Evolutionary conservation across 371 early-diverging fungal genomes (phyloP).

Genomic region (Capillidium heterosporum): DNA sequence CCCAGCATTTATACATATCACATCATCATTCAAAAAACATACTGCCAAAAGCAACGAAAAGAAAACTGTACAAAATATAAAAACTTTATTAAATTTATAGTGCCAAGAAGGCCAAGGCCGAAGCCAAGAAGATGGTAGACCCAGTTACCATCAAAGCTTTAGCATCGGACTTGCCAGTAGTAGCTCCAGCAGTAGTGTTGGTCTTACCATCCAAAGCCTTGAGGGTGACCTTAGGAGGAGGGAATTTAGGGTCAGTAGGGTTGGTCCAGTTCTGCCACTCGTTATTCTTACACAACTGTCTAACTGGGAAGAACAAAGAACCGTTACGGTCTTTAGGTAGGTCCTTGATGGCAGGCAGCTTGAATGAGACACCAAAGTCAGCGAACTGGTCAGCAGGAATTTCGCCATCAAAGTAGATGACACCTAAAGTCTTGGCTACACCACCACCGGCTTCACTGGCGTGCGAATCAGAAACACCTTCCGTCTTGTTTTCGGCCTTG

Average conservation of each 20-base stretch:
- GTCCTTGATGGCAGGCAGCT: slow-evolving; percentile 1
- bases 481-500: not conserved
- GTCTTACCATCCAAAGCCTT: no score
- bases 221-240: not conserved
- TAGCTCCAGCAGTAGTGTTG: no score
- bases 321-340: slow-evolving; percentile 10
- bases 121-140: no score
- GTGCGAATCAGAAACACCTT: not conserved
- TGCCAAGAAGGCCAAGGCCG: no score
- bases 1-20: no score
- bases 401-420: slow-evolving; percentile 12
- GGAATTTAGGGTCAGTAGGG: not conserved
- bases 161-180: no score
- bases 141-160: no score
- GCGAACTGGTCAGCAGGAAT: slow-evolving; percentile 12
- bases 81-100: no score
- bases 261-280: slow-evolving; percentile 2
- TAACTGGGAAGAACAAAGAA: slow-evolving; percentile 11
- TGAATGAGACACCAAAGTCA: slow-evolving; percentile 14
- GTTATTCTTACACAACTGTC: slow-evolving; percentile 12
- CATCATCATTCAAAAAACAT: no score
- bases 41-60: no score
- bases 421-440: slow-evolving; percentile 8
- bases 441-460: not conserved
- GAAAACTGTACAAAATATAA: no score